Base-by-base conservation (phyloP, 2,329 filamentous ascomycete species). In the Fusarium verticillioides region DNA sequence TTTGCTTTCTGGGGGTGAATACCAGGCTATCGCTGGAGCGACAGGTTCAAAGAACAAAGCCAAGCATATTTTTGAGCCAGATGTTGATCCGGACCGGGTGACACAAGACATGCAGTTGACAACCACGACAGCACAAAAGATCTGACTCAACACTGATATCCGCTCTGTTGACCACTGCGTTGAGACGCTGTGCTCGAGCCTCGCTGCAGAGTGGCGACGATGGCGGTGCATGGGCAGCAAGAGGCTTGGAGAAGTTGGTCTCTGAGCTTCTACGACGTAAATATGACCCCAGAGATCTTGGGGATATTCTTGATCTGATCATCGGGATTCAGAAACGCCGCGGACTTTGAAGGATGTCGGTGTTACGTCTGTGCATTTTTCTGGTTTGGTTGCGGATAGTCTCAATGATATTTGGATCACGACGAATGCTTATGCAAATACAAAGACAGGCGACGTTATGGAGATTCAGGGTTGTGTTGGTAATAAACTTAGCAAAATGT, bases 321-420 rank as follows among this genome's bases (percentile, higher is more conserved):
- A 50, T 70, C 44, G 53, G 11, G 54, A 70, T 0, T 13, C 61
- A 15, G 50, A 37, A 7, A 70, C 66, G 54, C 68, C 66, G 3
- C 40, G 60, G 7, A 57, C 39, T 21, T 21, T 70, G 6, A 61
- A 19, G 28, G 54, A 61, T 23, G 60, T 61, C 4, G 61, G 44
- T 2, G 37, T 66, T 9, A 43, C 30, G 1, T 10, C 54, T 30
- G 21, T 43, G 9, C 10, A 49, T 9, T 15, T 70, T 4, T 16
- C 21, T 12, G 36, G n/a, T 4, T 32, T 70, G 4, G 66, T 60
- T 7, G 30, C 19, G 7, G 70, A 66, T 13, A 70, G 66, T 19
- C 32, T 70, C 19, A 61, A 49, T 6, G 56, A 70, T 19, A 54
- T 70, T 10, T 61, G 40, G 61, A 70, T 70, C 30, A 70, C 49